Evolutionary conservation across 2,329 filamentous ascomycete species (phyloP), one percentile per base, ranked within the genome.

Genomic region (Lojkania enalia): DNA sequence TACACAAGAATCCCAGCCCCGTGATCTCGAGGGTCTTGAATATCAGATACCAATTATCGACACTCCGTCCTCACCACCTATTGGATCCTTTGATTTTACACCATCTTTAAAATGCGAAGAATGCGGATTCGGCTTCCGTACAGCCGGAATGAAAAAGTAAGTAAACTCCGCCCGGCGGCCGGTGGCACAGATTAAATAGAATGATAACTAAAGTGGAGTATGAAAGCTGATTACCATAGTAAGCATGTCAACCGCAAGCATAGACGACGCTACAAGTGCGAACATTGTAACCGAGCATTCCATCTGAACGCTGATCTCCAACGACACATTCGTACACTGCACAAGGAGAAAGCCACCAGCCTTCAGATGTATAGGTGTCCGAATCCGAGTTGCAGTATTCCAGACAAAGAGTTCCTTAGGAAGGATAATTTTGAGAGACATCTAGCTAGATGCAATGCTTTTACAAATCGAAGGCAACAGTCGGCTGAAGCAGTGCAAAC

Each of bases 401-500:
- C 49, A 5, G 13, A 46, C 13, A 53, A 52, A 29, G 27, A 30
- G 18, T 54, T 51, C 15, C 33, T 36, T 2, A 30, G 51, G 9
- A 47, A 39, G n/a, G 51, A 54, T 20, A 54, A 54, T 25, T 51
- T 46, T 25, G 36, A 51, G 20, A 41, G 51, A 20, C 51, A 54
- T 35, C 37, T 51, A 20, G n/a, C 20, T 27, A 38, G 50, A 23
- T 53, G 48, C 35, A 16, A 27, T 27, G 7, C 7, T 9, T 9
- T 7, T 27, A 27, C 7, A 27, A 27, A n/a, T n/a, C n/a, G n/a
- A n/a, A n/a, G 23, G 23, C n/a, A n/a, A 7, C 23, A 27, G 23
- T n/a, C 7, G n/a, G 23, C 23, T 27, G 23, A n/a, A n/a, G n/a
- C n/a, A n/a, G n/a, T n/a, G n/a, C n/a, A n/a, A n/a, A n/a, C n/a